A percentile compares a stretch with the other conserved stretches of the same genome.
Conservation (phyloP, 2,329 filamentous ascomycete species). For the Exophiala bonariae region DNA sequence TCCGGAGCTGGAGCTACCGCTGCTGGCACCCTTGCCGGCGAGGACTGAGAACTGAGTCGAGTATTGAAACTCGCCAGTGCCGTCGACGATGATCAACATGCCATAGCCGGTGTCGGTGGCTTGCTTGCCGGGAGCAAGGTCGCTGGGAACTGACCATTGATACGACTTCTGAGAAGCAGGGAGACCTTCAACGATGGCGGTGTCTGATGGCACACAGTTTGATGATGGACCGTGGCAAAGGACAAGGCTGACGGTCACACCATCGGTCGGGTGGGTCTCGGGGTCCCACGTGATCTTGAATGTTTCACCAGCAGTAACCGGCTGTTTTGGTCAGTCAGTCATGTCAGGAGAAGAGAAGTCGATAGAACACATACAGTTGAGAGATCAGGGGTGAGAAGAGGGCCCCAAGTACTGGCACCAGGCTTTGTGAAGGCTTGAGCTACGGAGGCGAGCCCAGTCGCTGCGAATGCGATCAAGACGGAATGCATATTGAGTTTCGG, state of each 20-base stretch:
- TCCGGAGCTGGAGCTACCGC: conserved; percentile 5
- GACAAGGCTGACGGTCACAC: conserved; percentile 26
- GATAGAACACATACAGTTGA: conserved; percentile 10
- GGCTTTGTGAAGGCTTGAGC: conserved; percentile 58
- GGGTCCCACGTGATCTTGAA: conserved; percentile 27
- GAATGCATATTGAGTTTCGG: conserved; percentile 18
- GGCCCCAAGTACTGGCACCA: conserved; percentile 18
- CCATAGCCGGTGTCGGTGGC: conserved; percentile 26
- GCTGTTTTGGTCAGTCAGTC: conserved; percentile 7
- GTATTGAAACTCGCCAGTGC: conserved; percentile 30
- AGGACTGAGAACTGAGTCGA: conserved; percentile 30
- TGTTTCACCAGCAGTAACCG: conserved; percentile 27
- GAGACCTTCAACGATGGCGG: conserved; percentile 25
- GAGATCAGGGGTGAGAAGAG: conserved; percentile 26
- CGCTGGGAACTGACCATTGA: conserved; percentile 26
- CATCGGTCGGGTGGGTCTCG: conserved; percentile 18
- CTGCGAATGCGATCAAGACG: conserved; percentile 45
- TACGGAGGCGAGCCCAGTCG: conserved; percentile 66
- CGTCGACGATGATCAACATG: conserved; percentile 30
- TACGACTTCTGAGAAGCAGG: conserved; percentile 23
- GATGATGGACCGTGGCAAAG: conserved; percentile 27
- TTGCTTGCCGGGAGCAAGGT: conserved; percentile 20
- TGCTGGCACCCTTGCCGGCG: conserved; percentile 13
- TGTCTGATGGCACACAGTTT: conserved; percentile 24
- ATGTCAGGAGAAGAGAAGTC: background rate